These are phyloP conservation scores for Diplodia sapinea DNA, from an alignment of 2,329 filamentous ascomycete genomes.

Conservation along the genomic window DNA sequence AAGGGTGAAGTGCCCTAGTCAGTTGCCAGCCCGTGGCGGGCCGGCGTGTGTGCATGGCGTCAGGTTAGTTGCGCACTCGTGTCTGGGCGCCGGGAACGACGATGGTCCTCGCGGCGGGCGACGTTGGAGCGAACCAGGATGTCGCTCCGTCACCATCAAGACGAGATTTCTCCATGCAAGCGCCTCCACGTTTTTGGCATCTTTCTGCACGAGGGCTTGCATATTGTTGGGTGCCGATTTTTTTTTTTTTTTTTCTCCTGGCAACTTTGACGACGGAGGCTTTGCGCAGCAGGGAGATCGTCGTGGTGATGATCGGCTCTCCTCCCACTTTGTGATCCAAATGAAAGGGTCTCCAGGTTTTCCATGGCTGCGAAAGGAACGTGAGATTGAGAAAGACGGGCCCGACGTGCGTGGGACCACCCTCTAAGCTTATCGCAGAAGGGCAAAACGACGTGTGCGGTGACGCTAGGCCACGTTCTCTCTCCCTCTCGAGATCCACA, in stretches of 20 bases:
- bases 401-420: background rate
- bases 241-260: too few relatives aligned
- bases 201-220: background rate
- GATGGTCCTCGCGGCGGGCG: background rate
- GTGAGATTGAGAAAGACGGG: background rate
- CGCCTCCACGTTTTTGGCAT: background rate
- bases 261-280: too few relatives aligned
- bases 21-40: background rate
- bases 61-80: background rate
- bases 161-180: background rate
- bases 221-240: background rate
- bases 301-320: background rate
- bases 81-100: too few relatives aligned
- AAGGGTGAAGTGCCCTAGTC: background rate
- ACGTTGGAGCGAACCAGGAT: background rate
- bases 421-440: conserved; percentile 25
- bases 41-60: conserved; percentile 4
- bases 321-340: background rate
- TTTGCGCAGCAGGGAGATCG: background rate
- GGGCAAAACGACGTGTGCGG: background rate
- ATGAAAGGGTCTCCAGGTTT: background rate
- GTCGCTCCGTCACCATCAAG: background rate
- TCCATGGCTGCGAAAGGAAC: background rate
- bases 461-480: conserved; percentile 17
- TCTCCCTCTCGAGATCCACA: background rate